Evolutionary conservation across 306 rosid genomes (phyloP).

Genomic region (Abrus precatorius): DNA sequence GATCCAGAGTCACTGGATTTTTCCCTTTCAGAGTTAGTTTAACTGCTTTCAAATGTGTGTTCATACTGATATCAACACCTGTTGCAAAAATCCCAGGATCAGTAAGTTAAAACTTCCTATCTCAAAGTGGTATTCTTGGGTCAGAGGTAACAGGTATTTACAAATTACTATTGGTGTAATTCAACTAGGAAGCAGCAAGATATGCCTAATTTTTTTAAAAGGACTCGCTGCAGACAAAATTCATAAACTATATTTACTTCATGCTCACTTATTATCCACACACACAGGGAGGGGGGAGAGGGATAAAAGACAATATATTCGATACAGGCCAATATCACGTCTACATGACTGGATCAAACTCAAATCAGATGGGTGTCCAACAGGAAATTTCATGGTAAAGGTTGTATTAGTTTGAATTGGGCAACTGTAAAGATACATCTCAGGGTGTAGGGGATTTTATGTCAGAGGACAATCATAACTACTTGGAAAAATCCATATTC

Average conservation of each 20-base stretch:
- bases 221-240: background rate
- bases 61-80: slow-evolving; percentile 70
- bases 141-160: background rate
- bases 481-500: background rate
- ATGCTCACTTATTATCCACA: background rate
- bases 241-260: background rate
- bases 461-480: background rate
- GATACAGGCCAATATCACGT: background rate
- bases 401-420: background rate
- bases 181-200: slow-evolving; percentile 5
- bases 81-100: slow-evolving; percentile 46
- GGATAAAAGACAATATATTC: background rate
- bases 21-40: slow-evolving; percentile 92
- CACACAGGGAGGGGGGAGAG: background rate
- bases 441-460: background rate
- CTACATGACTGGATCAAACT: background rate
- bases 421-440: background rate
- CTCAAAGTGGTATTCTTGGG: background rate
- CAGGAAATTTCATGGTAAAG: background rate
- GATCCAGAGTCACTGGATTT: slow-evolving; percentile 93
- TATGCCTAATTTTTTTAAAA: background rate
- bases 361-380: background rate
- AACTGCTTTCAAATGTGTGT: slow-evolving; percentile 93
- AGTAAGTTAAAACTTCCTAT: slow-evolving; percentile 35
- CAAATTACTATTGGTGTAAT: background rate